Percentiles rank a stretch among this genome's conserved stretches.
phyloP scores from a whole-genome alignment of 2,329 filamentous ascomycete species.

The Blastomyces emzantsi region DNA sequence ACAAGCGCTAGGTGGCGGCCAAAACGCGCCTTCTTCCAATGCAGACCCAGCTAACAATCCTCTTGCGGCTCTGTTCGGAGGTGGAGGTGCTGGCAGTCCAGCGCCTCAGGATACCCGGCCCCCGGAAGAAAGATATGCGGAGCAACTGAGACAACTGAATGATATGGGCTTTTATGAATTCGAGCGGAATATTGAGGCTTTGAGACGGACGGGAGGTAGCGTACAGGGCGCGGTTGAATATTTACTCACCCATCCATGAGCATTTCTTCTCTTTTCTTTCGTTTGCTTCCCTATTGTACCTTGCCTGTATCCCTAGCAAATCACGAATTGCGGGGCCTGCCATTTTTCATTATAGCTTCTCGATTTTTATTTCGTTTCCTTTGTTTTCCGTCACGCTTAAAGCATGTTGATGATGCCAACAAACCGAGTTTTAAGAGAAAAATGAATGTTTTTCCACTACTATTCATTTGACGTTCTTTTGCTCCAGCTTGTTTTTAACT shows the following conservation, averaged over 20 bases:
- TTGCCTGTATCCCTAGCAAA: not conserved
- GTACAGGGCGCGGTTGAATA: conserved; percentile 65
- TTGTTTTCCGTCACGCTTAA: not conserved
- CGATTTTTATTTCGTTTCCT: not conserved
- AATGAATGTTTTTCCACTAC: not conserved
- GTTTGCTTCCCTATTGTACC: not conserved
- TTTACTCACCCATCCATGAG: conserved; percentile 28
- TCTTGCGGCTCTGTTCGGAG: conserved; percentile 42
- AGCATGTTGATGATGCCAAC: not conserved
- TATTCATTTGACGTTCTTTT: not conserved
- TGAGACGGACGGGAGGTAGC: conserved; percentile 82
- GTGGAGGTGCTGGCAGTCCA: conserved; percentile 42
- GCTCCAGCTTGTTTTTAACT: not conserved
- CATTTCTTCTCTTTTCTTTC: not conserved
- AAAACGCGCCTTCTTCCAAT: conserved; percentile 18
- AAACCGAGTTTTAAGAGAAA: not conserved
- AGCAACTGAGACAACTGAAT: conserved; percentile 85
- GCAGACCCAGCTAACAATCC: conserved; percentile 36
- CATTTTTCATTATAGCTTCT: not conserved
- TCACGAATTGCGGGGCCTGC: not conserved
- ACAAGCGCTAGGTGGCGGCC: conserved; percentile 39
- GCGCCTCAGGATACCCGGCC: conserved; percentile 71
- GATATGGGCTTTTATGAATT: conserved; percentile 99
- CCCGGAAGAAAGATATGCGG: conserved; percentile 86
- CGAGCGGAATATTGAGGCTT: conserved; percentile 78